These are phyloP conservation scores for Plasmodium reichenowi DNA, from an alignment of 169 alveolate species.

Conservation along the genomic window DNA sequence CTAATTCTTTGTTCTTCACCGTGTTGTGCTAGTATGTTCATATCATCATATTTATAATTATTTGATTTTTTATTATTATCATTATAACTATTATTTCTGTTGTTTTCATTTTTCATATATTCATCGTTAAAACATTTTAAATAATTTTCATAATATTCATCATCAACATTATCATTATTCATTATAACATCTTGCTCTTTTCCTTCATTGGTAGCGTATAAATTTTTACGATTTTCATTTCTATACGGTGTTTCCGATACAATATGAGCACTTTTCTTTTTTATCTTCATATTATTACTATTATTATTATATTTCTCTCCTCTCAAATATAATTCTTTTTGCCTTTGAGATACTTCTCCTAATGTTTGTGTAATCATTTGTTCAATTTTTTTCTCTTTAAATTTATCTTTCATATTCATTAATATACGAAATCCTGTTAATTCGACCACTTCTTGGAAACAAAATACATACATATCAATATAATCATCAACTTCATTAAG, in stretches of 20 bases:
- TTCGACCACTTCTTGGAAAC: conserved; percentile 84
- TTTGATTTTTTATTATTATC: conserved; percentile 4
- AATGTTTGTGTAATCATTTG: conserved; percentile 65
- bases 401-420: conserved; percentile 75
- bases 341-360: conserved; percentile 68
- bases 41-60: background rate
- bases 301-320: conserved; percentile 4
- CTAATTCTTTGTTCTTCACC: background rate
- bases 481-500: conserved; percentile 64
- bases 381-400: conserved; percentile 67
- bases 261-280: background rate
- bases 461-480: conserved; percentile 81
- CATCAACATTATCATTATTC: background rate
- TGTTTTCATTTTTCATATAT: conserved; percentile 12
- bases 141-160: conserved; percentile 9
- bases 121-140: conserved; percentile 20
- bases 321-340: conserved; percentile 49
- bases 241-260: background rate
- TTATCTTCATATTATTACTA: background rate
- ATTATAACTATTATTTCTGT: background rate
- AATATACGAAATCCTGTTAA: conserved; percentile 69
- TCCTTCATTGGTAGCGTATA: background rate
- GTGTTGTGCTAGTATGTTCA: background rate
- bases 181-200: background rate
- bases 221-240: background rate